These are phyloP conservation scores for Claviceps sp. DNA, from an alignment of 2,329 filamentous ascomycete species.

Conservation along the genomic window DNA sequence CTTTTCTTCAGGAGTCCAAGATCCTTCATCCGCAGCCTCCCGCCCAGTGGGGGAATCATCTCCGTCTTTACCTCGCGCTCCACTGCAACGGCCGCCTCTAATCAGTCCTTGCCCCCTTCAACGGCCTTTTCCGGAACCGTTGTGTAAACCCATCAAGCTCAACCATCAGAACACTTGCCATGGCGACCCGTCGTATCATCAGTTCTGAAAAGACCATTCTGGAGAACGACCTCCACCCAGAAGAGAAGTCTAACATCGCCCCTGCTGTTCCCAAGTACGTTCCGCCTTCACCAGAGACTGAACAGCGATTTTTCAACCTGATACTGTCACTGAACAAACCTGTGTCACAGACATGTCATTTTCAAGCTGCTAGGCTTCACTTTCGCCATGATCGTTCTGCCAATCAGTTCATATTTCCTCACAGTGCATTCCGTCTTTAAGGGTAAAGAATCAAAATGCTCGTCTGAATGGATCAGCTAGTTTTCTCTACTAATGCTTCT, in stretches of 20 bases:
- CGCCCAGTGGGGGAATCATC: not conserved
- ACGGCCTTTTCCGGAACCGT: not conserved
- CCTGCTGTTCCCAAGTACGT: conserved; percentile 67
- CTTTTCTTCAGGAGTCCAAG: not conserved
- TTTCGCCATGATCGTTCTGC: conserved; percentile 75
- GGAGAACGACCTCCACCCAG: conserved; percentile 40
- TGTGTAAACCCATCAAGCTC: not conserved
- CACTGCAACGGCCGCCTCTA: not conserved
- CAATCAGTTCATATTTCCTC: conserved; percentile 80
- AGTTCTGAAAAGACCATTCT: conserved; percentile 53
- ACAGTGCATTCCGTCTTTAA: conserved; percentile 64
- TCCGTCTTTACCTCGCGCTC: not conserved
- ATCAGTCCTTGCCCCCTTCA: not conserved
- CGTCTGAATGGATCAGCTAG: not conserved
- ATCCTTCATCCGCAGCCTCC: not conserved
- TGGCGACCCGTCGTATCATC: conserved; percentile 58
- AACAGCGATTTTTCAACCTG: not conserved
- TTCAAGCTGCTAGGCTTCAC: conserved; percentile 84
- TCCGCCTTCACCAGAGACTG: not conserved
- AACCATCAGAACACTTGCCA: conserved; percentile 21
- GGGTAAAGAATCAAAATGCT: conserved; percentile 35
- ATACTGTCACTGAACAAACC: too few relatives aligned
- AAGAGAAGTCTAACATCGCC: conserved; percentile 56
- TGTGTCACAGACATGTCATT: conserved; percentile 56
- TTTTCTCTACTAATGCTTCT: not conserved